Evolutionary conservation across 306 rosid genomes (phyloP).

Genomic region (Pyrus betulifolia): DNA sequence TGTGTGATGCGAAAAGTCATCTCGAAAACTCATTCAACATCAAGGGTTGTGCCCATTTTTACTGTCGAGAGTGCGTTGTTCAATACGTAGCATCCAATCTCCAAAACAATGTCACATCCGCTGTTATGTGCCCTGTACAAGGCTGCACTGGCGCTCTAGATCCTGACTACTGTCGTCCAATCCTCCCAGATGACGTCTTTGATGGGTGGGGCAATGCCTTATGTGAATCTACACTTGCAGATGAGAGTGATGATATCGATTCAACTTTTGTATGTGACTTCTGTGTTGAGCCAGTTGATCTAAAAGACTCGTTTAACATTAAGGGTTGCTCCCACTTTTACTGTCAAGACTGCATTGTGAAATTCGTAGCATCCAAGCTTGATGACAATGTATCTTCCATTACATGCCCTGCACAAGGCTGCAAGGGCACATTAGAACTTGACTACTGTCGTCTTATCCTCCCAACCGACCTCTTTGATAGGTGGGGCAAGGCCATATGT

Average conservation of each 20-base stretch:
- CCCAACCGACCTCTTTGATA: constrained; percentile 21
- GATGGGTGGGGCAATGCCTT: constrained; percentile 28
- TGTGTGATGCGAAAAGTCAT: background rate
- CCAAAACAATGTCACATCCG: constrained; percentile 18
- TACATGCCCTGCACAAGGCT: constrained; percentile 38
- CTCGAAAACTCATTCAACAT: background rate
- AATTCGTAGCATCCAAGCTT: constrained; percentile 45
- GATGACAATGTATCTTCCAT: constrained; percentile 24
- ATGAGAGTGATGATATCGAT: background rate
- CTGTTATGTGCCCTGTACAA: constrained; percentile 34
- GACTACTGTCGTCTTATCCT: constrained; percentile 29
- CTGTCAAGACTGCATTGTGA: constrained; percentile 37
- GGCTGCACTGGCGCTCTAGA: constrained; percentile 23
- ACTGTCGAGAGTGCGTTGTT: constrained; percentile 37
- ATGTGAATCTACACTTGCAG: background rate
- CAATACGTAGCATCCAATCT: constrained; percentile 46
- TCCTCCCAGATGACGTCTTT: constrained; percentile 26
- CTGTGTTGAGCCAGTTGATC: background rate
- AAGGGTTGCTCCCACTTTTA: constrained; percentile 30
- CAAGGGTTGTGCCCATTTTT: constrained; percentile 26
- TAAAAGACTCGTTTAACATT: background rate
- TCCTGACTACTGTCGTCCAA: constrained; percentile 18
- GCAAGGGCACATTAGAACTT: constrained; percentile 14
- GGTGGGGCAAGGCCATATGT: constrained; percentile 38
- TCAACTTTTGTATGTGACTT: background rate